These are phyloP conservation scores for Capsicum pubescens DNA, from an alignment of 257 asterid species.

Conservation along the genomic window DNA sequence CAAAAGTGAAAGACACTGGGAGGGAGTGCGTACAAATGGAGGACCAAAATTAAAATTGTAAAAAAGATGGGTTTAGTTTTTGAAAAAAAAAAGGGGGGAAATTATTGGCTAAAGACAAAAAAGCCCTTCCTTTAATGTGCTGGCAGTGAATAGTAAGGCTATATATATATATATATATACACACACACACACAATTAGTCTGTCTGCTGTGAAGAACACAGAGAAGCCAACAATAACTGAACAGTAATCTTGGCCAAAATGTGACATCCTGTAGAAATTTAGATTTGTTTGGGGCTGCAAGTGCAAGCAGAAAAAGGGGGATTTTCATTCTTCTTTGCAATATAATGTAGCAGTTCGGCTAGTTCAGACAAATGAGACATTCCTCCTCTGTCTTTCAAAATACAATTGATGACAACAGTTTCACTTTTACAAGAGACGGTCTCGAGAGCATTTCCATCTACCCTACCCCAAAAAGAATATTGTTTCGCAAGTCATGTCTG, in stretches of 20 bases:
- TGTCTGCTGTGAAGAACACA: neutral
- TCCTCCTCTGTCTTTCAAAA: constrained; percentile 1
- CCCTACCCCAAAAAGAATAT: neutral
- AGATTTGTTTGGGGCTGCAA: neutral
- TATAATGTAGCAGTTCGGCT: neutral
- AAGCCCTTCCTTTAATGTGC: no score
- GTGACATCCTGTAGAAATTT: neutral
- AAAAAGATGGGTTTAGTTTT: no score
- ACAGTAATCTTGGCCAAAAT: neutral
- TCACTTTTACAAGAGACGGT: constrained; percentile 5
- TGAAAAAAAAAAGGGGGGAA: no score
- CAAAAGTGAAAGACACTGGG: no score
- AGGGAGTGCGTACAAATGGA: no score
- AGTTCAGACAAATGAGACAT: constrained; percentile 20
- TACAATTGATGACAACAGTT: constrained; percentile 11
- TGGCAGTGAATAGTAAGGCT: no score
- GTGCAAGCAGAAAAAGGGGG: neutral
- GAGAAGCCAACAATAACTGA: neutral
- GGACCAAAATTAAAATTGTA: no score
- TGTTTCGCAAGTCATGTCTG: neutral
- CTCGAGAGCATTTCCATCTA: neutral
- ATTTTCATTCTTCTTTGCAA: neutral
- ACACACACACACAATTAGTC: no score
- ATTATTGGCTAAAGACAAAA: no score
- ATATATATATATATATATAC: no score